Evolutionary conservation across 805 yeast genomes (phyloP).

Genomic region (Kuraishia capsulata): DNA sequence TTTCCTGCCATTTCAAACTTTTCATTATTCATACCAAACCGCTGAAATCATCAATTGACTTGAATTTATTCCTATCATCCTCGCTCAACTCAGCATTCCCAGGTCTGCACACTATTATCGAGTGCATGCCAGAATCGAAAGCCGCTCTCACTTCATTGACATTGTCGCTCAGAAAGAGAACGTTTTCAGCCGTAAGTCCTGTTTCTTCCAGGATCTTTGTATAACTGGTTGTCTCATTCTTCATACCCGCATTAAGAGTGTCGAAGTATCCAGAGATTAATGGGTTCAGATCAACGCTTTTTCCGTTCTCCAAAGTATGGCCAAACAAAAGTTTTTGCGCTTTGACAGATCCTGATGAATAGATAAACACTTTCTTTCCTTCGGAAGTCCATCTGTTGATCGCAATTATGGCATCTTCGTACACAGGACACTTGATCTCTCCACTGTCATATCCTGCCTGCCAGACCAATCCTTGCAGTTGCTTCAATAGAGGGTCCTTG

Average conservation of each 20-base stretch:
- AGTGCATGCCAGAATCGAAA: slow-evolving; percentile 45
- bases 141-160: slow-evolving; percentile 75
- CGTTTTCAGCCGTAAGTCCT: slow-evolving; percentile 14
- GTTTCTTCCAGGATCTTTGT: slow-evolving; percentile 38
- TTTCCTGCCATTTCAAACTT: too few relatives aligned
- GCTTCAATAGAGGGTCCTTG: slow-evolving; percentile 69
- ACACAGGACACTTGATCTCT: slow-evolving; percentile 68
- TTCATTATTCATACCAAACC: too few relatives aligned
- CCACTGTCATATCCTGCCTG: slow-evolving; percentile 70
- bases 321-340: slow-evolving; percentile 78
- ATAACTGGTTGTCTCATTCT: slow-evolving; percentile 51
- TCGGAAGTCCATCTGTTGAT: slow-evolving; percentile 32
- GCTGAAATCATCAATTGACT: slow-evolving; percentile 21
- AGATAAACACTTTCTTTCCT: slow-evolving; percentile 43
- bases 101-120: slow-evolving; percentile 56
- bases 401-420: slow-evolving; percentile 56
- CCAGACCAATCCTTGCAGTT: slow-evolving; percentile 83
- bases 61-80: too few relatives aligned
- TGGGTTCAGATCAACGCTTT: slow-evolving; percentile 39
- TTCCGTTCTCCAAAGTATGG: slow-evolving; percentile 33
- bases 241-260: slow-evolving; percentile 75
- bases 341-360: slow-evolving; percentile 82
- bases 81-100: too few relatives aligned
- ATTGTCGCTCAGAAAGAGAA: slow-evolving; percentile 75
- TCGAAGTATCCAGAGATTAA: slow-evolving; percentile 67